These are phyloP conservation scores for Crithidia mellificae DNA, from an alignment of 208 protist species.

Conservation along the genomic window DNA sequence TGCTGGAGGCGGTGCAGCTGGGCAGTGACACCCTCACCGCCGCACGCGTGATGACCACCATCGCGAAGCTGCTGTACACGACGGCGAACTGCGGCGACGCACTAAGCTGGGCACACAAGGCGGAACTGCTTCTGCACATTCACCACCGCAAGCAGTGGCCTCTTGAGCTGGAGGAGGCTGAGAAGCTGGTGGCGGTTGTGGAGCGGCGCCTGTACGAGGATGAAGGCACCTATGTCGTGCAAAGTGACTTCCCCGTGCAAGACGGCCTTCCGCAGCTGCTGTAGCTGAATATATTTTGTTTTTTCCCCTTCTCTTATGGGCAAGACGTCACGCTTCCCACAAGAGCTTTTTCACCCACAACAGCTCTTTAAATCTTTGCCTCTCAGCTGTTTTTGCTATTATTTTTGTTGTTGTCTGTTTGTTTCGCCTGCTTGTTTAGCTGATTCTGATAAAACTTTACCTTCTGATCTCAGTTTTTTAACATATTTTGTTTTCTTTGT, in stretches of 20 bases:
- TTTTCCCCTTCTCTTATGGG: no score
- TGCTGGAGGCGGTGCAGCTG: slow-evolving; percentile 48
- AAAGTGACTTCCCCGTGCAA: slow-evolving; percentile 26
- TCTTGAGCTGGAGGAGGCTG: slow-evolving; percentile 32
- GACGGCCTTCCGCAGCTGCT: slow-evolving; percentile 14
- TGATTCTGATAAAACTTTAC: no score
- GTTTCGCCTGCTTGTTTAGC: no score
- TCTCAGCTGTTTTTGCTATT: no score
- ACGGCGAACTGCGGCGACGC: slow-evolving; percentile 51
- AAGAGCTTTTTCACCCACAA: no score
- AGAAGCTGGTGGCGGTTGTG: slow-evolving; percentile 30
- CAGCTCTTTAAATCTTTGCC: no score
- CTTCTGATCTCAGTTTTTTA: no score
- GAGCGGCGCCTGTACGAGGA: slow-evolving; percentile 40
- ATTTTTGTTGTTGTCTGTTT: no score
- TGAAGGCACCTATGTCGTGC: slow-evolving; percentile 52
- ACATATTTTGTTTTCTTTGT: no score
- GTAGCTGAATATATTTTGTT: neutral
- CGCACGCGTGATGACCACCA: slow-evolving; percentile 34
- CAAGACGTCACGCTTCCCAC: no score
- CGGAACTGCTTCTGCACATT: slow-evolving; percentile 31
- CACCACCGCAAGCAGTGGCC: slow-evolving; percentile 48
- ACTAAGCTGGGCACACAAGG: slow-evolving; percentile 41
- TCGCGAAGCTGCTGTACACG: slow-evolving; percentile 57
- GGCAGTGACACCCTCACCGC: slow-evolving; percentile 33